Evolutionary conservation across 768 basidiomycete species (phyloP).

Genomic region (Boletus edulis): DNA sequence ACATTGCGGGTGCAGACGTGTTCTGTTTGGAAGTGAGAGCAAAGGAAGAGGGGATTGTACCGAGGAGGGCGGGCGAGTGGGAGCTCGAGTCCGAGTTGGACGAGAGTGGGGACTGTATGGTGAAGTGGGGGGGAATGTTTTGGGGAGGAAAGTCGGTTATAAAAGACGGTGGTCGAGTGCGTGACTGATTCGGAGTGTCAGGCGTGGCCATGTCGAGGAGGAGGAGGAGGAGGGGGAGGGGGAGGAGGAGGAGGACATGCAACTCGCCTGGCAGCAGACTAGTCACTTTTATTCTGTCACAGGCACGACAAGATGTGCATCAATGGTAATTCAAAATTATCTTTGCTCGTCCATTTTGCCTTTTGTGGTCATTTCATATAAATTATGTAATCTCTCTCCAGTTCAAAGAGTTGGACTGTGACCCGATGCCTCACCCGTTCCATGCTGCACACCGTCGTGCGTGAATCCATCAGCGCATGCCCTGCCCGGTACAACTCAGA

Average conservation of each 20-base stretch:
- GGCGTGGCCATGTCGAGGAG: not conserved
- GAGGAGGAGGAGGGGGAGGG: not conserved
- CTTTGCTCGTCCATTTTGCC: conserved; percentile 1
- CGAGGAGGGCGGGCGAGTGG: conserved; percentile 29
- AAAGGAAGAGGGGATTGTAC: not conserved
- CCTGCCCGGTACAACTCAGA: not conserved
- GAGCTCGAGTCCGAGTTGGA: conserved; percentile 24
- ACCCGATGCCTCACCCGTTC: conserved; percentile 17
- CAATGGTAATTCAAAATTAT: conserved; percentile 28
- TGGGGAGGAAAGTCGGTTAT: conserved; percentile 40
- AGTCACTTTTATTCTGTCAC: conserved; percentile 36
- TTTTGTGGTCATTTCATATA: conserved; percentile 13
- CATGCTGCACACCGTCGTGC: conserved; percentile 24
- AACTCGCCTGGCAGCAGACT: conserved; percentile 9
- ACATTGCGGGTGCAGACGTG: conserved; percentile 7
- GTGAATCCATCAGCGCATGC: conserved; percentile 8
- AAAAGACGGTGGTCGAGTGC: not conserved
- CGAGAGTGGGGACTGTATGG: conserved; percentile 6
- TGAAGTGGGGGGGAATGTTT: not conserved
- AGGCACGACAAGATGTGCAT: conserved; percentile 26
- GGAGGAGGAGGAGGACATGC: conserved; percentile 21
- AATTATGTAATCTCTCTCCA: conserved; percentile 16
- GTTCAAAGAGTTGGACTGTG: not conserved
- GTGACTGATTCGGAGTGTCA: not conserved
- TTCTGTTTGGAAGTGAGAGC: not conserved